Percentiles rank a stretch among this genome's conserved stretches.
phyloP scores from a whole-genome alignment of 2,329 filamentous ascomycete genomes.

The Talaromyces amestolkiae region DNA sequence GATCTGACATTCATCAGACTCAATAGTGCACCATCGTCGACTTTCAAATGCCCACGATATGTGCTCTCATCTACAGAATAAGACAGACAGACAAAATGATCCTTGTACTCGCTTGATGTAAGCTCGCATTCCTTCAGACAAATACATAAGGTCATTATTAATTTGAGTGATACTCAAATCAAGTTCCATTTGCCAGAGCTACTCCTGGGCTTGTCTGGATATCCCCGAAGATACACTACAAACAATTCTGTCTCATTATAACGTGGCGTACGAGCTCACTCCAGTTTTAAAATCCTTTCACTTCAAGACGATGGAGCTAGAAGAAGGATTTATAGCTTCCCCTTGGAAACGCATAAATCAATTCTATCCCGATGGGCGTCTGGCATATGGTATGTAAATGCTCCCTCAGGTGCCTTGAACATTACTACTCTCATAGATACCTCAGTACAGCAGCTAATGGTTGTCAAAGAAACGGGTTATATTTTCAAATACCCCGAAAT shows the following conservation, averaged over 20 bases:
- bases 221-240: background rate
- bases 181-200: background rate
- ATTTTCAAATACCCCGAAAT: constrained; percentile 30
- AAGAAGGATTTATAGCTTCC: background rate
- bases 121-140: background rate
- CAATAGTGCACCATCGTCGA: background rate
- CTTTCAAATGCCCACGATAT: background rate
- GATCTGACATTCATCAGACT: background rate
- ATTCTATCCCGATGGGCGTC: background rate
- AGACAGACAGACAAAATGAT: background rate
- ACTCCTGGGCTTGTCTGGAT: background rate
- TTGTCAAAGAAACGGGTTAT: constrained; percentile 26
- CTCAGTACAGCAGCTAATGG: background rate
- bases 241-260: background rate
- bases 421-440: too few species aligned
- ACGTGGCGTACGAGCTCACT: background rate
- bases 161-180: background rate
- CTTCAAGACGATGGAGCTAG: background rate
- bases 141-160: background rate
- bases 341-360: background rate
- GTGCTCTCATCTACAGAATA: background rate
- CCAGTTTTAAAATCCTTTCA: background rate
- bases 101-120: background rate
- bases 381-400: background rate
- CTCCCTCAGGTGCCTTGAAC: too few species aligned